These are phyloP conservation scores for Pezicula neosporulosa DNA, from an alignment of 2,329 filamentous ascomycete species.

Conservation along the genomic window DNA sequence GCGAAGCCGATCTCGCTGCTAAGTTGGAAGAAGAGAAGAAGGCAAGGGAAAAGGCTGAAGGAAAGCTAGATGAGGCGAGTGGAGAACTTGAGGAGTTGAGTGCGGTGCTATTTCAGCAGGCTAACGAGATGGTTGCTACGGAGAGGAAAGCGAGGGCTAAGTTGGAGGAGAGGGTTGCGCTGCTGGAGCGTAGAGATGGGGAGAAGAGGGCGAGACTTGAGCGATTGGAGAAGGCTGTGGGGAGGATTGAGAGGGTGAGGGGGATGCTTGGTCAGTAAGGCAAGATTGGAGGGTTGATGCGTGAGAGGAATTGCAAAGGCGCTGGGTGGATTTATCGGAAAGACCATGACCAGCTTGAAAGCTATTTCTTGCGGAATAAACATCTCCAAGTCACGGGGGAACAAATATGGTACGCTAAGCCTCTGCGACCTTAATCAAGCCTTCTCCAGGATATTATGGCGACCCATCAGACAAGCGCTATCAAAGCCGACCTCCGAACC, in stretches of 20 bases:
- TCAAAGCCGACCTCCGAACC: too few relatives aligned
- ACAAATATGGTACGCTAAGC: too few relatives aligned
- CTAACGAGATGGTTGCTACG: slow-evolving; percentile 81
- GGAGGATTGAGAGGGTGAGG: slow-evolving; percentile 67
- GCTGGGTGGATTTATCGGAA: too few relatives aligned
- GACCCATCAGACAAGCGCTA: too few relatives aligned
- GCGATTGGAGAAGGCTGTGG: slow-evolving; percentile 66
- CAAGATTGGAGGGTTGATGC: neutral
- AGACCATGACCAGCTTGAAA: too few relatives aligned
- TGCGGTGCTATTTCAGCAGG: slow-evolving; percentile 73
- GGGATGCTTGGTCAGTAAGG: slow-evolving; percentile 41
- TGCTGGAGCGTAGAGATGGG: slow-evolving; percentile 65
- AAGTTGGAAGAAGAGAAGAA: slow-evolving; percentile 64
- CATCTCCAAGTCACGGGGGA: too few relatives aligned
- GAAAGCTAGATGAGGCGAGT: slow-evolving; percentile 61
- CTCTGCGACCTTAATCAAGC: too few relatives aligned
- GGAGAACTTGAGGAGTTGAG: slow-evolving; percentile 77
- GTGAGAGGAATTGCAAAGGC: too few relatives aligned
- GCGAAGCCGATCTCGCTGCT: slow-evolving; percentile 50
- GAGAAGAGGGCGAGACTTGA: slow-evolving; percentile 70
- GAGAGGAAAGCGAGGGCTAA: slow-evolving; percentile 69
- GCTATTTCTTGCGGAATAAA: too few relatives aligned
- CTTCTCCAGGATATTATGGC: too few relatives aligned
- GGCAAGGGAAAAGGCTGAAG: slow-evolving; percentile 66
- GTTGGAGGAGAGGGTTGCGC: slow-evolving; percentile 66